Conservation (phyloP, 2,329 filamentous ascomycete genomes). For the Raffaelea albimanens region DNA sequence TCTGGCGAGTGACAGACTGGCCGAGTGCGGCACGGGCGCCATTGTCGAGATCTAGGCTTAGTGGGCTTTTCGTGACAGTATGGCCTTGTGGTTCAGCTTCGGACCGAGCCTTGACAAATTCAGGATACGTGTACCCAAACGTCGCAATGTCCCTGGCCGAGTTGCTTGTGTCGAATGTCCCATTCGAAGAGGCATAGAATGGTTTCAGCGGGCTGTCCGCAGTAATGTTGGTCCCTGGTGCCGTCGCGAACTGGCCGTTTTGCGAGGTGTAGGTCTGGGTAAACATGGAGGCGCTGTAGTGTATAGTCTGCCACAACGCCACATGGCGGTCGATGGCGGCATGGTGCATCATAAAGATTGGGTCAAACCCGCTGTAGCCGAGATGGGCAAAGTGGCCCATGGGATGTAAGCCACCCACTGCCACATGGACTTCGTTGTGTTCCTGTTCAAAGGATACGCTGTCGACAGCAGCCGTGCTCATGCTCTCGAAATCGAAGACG, state of each 20-base stretch:
- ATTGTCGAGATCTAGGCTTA: no score
- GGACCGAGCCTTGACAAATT: conserved; percentile 14
- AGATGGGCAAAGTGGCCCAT: conserved; percentile 20
- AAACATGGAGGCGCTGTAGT: conserved; percentile 22
- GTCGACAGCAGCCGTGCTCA: conserved; percentile 24
- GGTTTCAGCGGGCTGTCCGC: conserved; percentile 33
- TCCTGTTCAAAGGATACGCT: conserved; percentile 28
- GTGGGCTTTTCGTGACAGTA: no score
- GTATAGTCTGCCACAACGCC: conserved; percentile 29
- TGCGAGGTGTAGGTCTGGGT: conserved; percentile 12
- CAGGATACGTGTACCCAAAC: conserved; percentile 28
- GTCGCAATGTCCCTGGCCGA: conserved; percentile 17
- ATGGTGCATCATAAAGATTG: conserved; percentile 37
- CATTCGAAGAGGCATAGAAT: conserved; percentile 29
- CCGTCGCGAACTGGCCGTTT: conserved; percentile 26
- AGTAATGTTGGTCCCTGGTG: conserved; percentile 26
- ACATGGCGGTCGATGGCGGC: conserved; percentile 48
- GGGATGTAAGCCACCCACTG: conserved; percentile 21
- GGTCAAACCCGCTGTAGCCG: conserved; percentile 28
- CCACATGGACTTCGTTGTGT: conserved; percentile 27
- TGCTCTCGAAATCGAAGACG: conserved; percentile 23
- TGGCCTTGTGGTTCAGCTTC: background rate
- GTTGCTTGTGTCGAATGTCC: conserved; percentile 30
- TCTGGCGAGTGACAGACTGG: no score
- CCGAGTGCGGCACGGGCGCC: no score